A percentile compares a stretch with the other conserved stretches of the same genome.
Conservation (phyloP, 2,329 filamentous ascomycete species). For the Trichoderma pleuroti region DNA sequence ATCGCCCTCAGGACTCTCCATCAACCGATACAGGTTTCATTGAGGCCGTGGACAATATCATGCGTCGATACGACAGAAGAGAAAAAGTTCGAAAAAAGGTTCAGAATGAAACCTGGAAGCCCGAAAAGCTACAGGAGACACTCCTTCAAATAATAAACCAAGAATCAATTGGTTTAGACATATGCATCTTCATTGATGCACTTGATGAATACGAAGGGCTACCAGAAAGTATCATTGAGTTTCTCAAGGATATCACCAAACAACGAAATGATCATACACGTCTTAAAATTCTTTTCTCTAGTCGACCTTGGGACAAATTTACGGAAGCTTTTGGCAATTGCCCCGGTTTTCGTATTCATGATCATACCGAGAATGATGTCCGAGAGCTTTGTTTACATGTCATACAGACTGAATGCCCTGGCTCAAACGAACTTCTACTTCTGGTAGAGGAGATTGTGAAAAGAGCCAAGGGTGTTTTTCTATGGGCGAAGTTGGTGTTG, state of each 20-base stretch:
- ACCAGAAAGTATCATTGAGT: not conserved
- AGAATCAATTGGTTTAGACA: not conserved
- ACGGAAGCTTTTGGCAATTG: not conserved
- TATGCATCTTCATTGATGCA: slow-evolving; percentile 7
- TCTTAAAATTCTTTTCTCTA: not conserved
- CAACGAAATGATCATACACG: not conserved
- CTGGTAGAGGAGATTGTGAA: not conserved
- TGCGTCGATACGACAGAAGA: too few relatives aligned
- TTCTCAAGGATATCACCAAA: not conserved
- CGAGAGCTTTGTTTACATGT: not conserved
- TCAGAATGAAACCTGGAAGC: too few relatives aligned
- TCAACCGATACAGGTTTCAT: too few relatives aligned
- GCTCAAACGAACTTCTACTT: not conserved
- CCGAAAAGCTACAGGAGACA: not conserved
- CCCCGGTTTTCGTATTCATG: not conserved
- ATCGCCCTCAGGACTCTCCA: too few relatives aligned
- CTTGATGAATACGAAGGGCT: slow-evolving; percentile 6
- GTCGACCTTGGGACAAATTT: not conserved
- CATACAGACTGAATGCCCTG: not conserved
- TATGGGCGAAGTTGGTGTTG: slow-evolving; percentile 10
- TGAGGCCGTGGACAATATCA: too few relatives aligned
- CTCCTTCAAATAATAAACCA: not conserved
- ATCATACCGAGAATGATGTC: not conserved
- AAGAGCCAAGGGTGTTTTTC: not conserved
- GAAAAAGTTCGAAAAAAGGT: too few relatives aligned